phyloP scores from a whole-genome alignment of 139 green algal genomes.

The Zygnema cylindricum region DNA sequence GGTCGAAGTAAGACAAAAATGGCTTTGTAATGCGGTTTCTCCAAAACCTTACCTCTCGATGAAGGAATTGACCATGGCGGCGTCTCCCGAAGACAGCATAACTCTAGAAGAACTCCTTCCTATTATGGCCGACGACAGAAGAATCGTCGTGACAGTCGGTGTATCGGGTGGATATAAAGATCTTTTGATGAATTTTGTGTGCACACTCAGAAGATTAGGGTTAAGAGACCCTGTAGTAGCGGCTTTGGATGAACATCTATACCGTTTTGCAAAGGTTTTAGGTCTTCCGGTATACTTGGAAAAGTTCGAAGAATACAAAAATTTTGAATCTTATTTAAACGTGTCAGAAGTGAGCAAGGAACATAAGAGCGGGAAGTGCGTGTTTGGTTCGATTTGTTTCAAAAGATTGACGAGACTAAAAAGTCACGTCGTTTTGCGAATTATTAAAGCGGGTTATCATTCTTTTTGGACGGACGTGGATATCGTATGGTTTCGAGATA shows the following conservation, averaged over 20 bases:
- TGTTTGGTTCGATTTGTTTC: constrained; percentile 42
- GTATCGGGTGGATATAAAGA: constrained; percentile 44
- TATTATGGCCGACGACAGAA: background rate
- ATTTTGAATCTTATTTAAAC: too few species aligned
- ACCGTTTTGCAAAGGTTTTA: constrained; percentile 29
- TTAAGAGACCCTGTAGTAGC: constrained; percentile 34
- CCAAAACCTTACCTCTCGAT: too few species aligned
- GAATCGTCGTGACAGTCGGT: constrained; percentile 35
- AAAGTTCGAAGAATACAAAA: too few species aligned
- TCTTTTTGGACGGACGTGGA: constrained; percentile 46
- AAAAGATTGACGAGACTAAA: constrained; percentile 43
- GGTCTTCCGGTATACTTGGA: constrained; percentile 48
- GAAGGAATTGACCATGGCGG: constrained; percentile 14
- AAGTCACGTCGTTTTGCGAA: constrained; percentile 10
- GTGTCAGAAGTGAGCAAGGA: too few species aligned
- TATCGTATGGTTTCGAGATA: constrained; percentile 46
- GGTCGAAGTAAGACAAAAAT: too few species aligned
- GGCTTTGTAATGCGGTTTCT: too few species aligned
- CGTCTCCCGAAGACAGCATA: background rate
- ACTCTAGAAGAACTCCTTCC: too few species aligned
- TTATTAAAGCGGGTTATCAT: constrained; percentile 32
- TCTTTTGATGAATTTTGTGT: constrained; percentile 58
- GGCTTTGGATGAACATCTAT: constrained; percentile 41
- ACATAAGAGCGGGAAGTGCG: constrained; percentile 29
- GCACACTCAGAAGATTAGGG: constrained; percentile 21